phyloP scores from a whole-genome alignment of 1,139 yeast species.

The Geotrichum australiense region DNA sequence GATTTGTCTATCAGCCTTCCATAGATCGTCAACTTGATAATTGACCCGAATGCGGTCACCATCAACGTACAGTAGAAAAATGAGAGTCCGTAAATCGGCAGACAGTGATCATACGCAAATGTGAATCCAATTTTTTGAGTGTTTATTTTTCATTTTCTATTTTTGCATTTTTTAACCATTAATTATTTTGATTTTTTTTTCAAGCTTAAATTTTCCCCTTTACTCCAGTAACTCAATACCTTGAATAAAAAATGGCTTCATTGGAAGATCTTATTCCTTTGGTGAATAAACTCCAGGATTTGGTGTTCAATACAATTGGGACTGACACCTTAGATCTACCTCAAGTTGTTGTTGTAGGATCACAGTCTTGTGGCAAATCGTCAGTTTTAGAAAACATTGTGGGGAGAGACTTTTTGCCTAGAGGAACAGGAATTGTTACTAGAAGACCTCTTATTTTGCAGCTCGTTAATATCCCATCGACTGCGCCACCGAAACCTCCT shows the following conservation, averaged over 20 bases:
- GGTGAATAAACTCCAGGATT: constrained; percentile 43
- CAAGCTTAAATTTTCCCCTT: too few relatives aligned
- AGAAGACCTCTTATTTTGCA: constrained; percentile 70
- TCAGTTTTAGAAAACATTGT: constrained; percentile 76
- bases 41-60: too few relatives aligned
- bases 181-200: too few relatives aligned
- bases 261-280: constrained; percentile 78
- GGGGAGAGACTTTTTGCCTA: constrained; percentile 71
- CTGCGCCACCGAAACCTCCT: constrained; percentile 7
- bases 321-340: constrained; percentile 66
- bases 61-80: too few relatives aligned
- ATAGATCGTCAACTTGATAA: too few relatives aligned
- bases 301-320: constrained; percentile 45
- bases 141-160: too few relatives aligned
- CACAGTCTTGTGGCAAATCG: constrained; percentile 76
- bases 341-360: constrained; percentile 78
- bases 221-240: too few relatives aligned
- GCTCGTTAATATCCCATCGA: constrained; percentile 43
- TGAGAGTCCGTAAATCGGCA: too few relatives aligned
- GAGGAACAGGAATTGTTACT: constrained; percentile 81
- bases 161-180: too few relatives aligned
- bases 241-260: constrained; percentile 39
- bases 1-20: too few relatives aligned
- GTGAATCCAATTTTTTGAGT: too few relatives aligned
- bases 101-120: too few relatives aligned